Base-by-base conservation (phyloP, 2,329 filamentous ascomycete genomes). In the Talaromyces pinophilus region DNA sequence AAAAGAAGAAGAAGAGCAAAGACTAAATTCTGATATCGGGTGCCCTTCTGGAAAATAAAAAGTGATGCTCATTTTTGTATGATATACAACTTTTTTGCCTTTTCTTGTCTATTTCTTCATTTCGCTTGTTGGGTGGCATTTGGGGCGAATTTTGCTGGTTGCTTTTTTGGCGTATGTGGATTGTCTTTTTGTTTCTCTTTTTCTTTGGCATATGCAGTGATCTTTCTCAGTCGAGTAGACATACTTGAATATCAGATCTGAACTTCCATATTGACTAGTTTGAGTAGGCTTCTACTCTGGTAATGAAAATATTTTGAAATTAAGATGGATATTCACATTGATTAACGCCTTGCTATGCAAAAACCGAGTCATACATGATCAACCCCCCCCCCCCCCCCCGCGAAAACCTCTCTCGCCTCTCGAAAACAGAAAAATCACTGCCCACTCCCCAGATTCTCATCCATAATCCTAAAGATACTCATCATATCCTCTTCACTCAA, bases 1-100 rank as follows among this genome's bases (percentile, higher is more conserved):
- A 80, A 70, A 82, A 82, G 73, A 78, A 79, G 78, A 87, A 87
- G 79, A 87, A 87, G 80, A 82, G 84, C 76, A 89, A 90, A 83
- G 74, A 73, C 33, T 78, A 74, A 73, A 67, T 17, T 50, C 7
- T 60, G 64, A 60, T 59, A 46, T 67, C 65, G 42, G n/a, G 2
- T 46, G 22, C 15, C 15, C 6, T 59, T 55, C 48, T 33, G 35
- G 63, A 68, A 71, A 69, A 57, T 46, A 46, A 60, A 71, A 70
- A 59, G 70, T 69, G 67, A 69, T 69, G 67, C 73, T 64, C 64
- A 62, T 69, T 71, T 74, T 72, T 81, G 78, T 80, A 80, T 80
- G 78, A 80, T 81, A 80, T 79, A 75, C 78, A 73, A 71, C 71
- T 71, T 70, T 71, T 62, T 72, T 71, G 67, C 69, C 71, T 69